phyloP scores from a whole-genome alignment of 192 early-diverging fungal genomes.

The Coemansia sp. region DNA sequence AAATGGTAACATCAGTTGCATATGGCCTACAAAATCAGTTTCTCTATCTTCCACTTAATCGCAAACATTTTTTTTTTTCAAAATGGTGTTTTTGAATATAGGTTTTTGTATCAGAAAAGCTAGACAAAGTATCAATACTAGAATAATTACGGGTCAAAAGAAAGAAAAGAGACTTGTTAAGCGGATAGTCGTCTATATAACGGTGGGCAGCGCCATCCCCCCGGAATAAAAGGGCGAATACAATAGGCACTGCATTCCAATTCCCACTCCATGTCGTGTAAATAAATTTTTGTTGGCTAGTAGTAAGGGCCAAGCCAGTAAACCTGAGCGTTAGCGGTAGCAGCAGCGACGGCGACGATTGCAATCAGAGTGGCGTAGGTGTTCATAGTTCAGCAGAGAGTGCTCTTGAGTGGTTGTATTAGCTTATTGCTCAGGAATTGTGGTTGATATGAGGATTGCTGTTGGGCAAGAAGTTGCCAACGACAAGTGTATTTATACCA shows the following conservation, averaged over 20 bases:
- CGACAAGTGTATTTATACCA: background rate
- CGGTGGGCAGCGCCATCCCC: background rate
- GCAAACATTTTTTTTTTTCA: background rate
- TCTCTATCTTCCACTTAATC: background rate
- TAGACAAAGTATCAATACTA: background rate
- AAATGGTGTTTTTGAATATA: background rate
- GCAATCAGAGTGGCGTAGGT: slow-evolving; percentile 19
- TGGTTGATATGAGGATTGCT: background rate
- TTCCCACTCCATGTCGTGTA: slow-evolving; percentile 2
- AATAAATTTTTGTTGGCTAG: background rate
- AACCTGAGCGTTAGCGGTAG: slow-evolving; percentile 25
- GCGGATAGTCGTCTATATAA: background rate
- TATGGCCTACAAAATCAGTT: slow-evolving; percentile 23
- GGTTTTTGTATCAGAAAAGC: background rate
- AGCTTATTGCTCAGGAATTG: background rate
- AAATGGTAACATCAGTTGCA: slow-evolving; percentile 42
- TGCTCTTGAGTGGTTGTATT: background rate
- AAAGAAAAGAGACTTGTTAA: background rate
- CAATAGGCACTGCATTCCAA: background rate
- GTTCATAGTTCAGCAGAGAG: slow-evolving; percentile 2
- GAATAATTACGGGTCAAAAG: background rate
- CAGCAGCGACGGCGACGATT: slow-evolving; percentile 17
- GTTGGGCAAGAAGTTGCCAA: background rate
- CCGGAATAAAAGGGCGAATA: background rate
- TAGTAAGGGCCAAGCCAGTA: slow-evolving; percentile 18